phyloP scores from a whole-genome alignment of 2,329 filamentous ascomycete species.

The Didymella pomorum region DNA sequence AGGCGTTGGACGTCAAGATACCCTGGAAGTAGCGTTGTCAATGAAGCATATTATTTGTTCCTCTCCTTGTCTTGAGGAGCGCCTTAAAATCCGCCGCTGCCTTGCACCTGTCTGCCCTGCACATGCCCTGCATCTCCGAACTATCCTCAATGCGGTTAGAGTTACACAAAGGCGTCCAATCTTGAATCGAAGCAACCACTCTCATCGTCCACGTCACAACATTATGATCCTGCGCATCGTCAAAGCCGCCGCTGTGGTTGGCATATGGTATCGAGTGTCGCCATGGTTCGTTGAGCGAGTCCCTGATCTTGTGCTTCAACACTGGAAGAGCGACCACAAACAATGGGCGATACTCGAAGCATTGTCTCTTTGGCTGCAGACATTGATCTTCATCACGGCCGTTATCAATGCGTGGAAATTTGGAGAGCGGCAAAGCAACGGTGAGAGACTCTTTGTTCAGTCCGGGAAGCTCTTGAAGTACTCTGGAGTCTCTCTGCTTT shows the following conservation, averaged over 20 bases:
- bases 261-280: background rate
- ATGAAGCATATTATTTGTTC: too few species aligned
- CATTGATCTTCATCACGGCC: background rate
- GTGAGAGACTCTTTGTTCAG: background rate
- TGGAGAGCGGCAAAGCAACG: background rate
- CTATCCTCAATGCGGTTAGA: slow-evolving; percentile 2
- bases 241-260: background rate
- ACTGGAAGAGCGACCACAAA: background rate
- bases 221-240: background rate
- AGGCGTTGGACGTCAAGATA: slow-evolving; percentile 59
- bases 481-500: background rate
- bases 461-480: background rate
- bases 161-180: background rate
- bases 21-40: slow-evolving; percentile 32
- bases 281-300: background rate
- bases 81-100: background rate
- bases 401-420: background rate
- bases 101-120: background rate
- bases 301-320: background rate
- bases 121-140: background rate
- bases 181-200: background rate
- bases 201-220: too few species aligned
- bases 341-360: background rate
- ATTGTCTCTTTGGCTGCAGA: background rate
- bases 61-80: background rate